These are phyloP conservation scores for Fusarium foetens DNA, from an alignment of 2,329 filamentous ascomycete genomes.

Conservation along the genomic window DNA sequence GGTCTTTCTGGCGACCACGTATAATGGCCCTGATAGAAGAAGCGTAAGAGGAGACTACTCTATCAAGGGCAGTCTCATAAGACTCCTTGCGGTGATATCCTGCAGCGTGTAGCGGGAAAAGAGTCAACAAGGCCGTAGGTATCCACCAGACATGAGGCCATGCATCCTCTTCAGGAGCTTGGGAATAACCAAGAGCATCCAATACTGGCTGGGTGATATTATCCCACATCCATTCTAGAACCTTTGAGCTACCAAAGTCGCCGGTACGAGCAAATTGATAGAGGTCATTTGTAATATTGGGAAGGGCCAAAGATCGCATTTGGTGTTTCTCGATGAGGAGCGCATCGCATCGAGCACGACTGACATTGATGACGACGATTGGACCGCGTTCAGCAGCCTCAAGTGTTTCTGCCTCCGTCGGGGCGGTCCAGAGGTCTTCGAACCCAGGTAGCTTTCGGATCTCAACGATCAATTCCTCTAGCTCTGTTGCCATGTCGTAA, in stretches of 20 bases:
- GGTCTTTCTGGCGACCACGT: fast-evolving
- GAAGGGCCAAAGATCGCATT: not conserved
- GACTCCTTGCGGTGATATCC: not conserved
- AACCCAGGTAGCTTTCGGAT: not conserved
- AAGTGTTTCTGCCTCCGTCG: not conserved
- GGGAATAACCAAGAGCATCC: not conserved
- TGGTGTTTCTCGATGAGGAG: not conserved
- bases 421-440: not conserved
- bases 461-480: not conserved
- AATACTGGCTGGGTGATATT: not conserved
- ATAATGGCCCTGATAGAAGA: not conserved
- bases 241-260: not conserved
- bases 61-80: not conserved
- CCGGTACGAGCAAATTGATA: not conserved
- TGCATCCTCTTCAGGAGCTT: fast-evolving
- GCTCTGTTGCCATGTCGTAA: fast-evolving
- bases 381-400: fast-evolving
- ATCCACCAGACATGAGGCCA: fast-evolving
- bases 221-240: not conserved
- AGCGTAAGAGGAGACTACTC: not conserved
- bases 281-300: fast-evolving
- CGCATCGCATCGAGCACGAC: not conserved
- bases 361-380: not conserved
- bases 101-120: not conserved
- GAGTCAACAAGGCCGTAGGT: not conserved